Base-by-base conservation (phyloP, 331 rosid genomes). In the Malus hybrid region DNA sequence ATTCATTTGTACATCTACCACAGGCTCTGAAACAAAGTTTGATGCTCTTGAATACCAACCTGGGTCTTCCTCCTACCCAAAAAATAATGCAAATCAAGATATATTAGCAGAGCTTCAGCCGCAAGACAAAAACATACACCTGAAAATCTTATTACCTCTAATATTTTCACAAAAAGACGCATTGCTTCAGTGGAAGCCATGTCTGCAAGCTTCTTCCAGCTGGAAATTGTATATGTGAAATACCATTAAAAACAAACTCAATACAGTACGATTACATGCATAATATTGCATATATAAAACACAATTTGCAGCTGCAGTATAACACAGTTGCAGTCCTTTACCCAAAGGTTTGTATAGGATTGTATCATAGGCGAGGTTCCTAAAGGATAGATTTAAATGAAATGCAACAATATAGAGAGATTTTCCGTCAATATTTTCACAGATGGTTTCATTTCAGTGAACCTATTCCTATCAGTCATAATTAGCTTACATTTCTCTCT, bases 1-100 rank as follows among this genome's bases (percentile, higher is more conserved):
- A 72, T 87, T 94, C 91, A 87, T 91, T 83, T 88, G 96, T 72
- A 90, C 90, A 52, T 92, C 98, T 76, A 89, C 80, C 3, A 92
- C 84, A 77, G 99, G 96, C 81, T 92, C 99, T 50, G 84, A 73
- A 76, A 86, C 84, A 85, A 90, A 88, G 83, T 81, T 84, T 67
- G 98, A 95, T 65, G 83, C 93, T 88, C 99, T 95, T 76, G 99
- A 95, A 83, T 95, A 92, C 99, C 99, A 95, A 75, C 98, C 91
- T 66, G 99, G 99, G 79, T 95, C 97, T 84, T 95, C 99, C 87
- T 95, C 99, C 99, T 95, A 73, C 71, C 76, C 80, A 79, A 69
- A 33, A 39, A 39, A 68, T 28, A 59, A 61, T 42, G 13, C 65
- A 42, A 42, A 75, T 20, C 24, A 70, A 76, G 64, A 63, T 29